A percentile compares a stretch with the other conserved stretches of the same genome.
phyloP scores from a whole-genome alignment of 1,284 basidiomycete genomes.

The Melanopsichium pennsylvanicum region DNA sequence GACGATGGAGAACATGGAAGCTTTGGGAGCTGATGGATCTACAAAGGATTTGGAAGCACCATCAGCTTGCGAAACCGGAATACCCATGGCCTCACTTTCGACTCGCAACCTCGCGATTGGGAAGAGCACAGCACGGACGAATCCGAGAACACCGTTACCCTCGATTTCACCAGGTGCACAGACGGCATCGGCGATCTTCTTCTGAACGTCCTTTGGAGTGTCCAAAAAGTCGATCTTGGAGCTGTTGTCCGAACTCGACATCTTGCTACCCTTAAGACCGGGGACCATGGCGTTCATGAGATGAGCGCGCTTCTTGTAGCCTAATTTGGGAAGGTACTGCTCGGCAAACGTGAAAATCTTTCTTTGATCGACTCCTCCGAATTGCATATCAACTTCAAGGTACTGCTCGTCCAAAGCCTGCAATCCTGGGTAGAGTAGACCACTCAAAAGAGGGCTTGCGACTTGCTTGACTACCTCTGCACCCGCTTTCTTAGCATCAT shows the following conservation, averaged over 20 bases:
- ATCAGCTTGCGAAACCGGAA: conserved; percentile 12
- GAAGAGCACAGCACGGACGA: conserved; percentile 86
- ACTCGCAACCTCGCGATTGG: conserved; percentile 72
- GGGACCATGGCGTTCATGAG: conserved; percentile 99
- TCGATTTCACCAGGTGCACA: conserved; percentile 86
- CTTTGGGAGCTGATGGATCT: conserved; percentile 75
- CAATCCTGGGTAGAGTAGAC: conserved; percentile 91
- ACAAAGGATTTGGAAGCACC: conserved; percentile 41
- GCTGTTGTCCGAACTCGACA: conserved; percentile 97
- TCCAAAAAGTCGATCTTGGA: conserved; percentile 99
- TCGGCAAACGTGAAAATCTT: conserved; percentile 99
- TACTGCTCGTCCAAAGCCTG: conserved; percentile 98
- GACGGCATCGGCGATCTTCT: conserved; percentile 91
- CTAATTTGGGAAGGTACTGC: conserved; percentile 88
- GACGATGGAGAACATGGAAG: conserved; percentile 81
- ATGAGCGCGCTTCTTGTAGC: conserved; percentile 93
- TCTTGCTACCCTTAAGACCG: conserved; percentile 90
- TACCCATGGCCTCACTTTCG: conserved; percentile 46
- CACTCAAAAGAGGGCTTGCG: conserved; percentile 86
- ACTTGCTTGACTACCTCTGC: conserved; percentile 99
- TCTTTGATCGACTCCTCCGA: conserved; percentile 97
- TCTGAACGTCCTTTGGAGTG: conserved; percentile 79
- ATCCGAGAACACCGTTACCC: conserved; percentile 90
- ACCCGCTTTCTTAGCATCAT: conserved; percentile 98
- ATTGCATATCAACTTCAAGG: conserved; percentile 94